Conservation (phyloP, 306 rosid species). For the Erythrophleum fordii region DNA sequence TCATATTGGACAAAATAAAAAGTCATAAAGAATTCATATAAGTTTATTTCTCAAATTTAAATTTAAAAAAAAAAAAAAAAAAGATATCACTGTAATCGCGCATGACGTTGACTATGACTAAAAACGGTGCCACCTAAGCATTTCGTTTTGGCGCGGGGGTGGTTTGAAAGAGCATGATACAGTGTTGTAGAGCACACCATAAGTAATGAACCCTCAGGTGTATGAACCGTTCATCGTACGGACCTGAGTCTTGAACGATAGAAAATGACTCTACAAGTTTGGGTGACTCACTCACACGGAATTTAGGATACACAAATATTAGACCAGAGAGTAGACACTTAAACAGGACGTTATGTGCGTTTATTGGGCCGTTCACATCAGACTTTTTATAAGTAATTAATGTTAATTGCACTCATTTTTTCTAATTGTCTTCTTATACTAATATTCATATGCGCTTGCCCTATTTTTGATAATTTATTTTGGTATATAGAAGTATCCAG, state of each 20-base stretch:
- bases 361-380: neutral
- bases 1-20: too few relatives aligned
- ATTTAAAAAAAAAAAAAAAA: neutral
- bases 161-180: conserved; percentile 35
- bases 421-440: too few relatives aligned
- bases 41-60: too few relatives aligned
- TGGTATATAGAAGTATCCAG: too few relatives aligned
- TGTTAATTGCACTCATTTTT: neutral
- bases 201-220: neutral
- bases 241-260: neutral
- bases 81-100: neutral
- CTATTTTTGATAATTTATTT: too few relatives aligned
- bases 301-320: neutral
- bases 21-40: too few relatives aligned
- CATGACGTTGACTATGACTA: neutral
- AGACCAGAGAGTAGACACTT: neutral
- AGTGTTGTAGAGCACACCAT: conserved; percentile 33
- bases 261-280: neutral
- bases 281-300: neutral
- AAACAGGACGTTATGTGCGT: neutral
- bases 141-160: conserved; percentile 41
- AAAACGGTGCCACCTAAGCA: conserved; percentile 16
- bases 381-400: neutral
- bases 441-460: too few relatives aligned
- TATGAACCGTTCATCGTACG: neutral